Conservation (phyloP, 495 filamentous ascomycete genomes). For the Xylaria curta region DNA sequence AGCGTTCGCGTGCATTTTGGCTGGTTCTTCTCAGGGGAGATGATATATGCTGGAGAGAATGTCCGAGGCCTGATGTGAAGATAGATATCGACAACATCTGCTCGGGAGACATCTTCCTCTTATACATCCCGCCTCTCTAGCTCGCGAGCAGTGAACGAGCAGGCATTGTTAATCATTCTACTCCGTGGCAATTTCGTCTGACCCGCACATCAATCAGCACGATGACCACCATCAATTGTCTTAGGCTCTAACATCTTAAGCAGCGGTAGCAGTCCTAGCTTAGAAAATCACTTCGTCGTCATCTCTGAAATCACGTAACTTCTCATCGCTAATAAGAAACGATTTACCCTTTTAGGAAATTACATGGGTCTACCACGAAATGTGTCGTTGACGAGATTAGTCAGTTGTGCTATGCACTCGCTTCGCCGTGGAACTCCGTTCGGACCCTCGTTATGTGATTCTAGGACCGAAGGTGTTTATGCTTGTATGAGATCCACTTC, state of each 20-base stretch:
- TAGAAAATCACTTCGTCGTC: background rate
- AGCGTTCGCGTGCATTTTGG: background rate
- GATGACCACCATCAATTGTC: background rate
- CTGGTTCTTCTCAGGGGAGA: background rate
- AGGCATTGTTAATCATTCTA: conserved; percentile 1
- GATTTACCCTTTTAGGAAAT: background rate
- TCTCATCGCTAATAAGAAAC: background rate
- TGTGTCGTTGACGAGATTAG: conserved; percentile 6
- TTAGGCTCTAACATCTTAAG: background rate
- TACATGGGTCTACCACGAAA: background rate
- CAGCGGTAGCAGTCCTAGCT: background rate
- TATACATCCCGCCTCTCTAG: background rate
- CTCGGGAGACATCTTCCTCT: background rate
- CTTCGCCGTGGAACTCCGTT: conserved; percentile 3
- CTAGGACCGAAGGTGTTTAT: background rate
- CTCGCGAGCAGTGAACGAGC: background rate
- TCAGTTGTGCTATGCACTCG: background rate
- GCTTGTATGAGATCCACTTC: background rate
- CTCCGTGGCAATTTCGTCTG: background rate
- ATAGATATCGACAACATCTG: background rate
- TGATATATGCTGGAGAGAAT: background rate
- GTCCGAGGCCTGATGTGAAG: background rate
- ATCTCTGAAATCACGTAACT: background rate
- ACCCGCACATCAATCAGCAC: background rate
- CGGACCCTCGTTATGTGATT: background rate